Base-by-base conservation (phyloP, 768 basidiomycete species). In the Calvatia gigantea region DNA sequence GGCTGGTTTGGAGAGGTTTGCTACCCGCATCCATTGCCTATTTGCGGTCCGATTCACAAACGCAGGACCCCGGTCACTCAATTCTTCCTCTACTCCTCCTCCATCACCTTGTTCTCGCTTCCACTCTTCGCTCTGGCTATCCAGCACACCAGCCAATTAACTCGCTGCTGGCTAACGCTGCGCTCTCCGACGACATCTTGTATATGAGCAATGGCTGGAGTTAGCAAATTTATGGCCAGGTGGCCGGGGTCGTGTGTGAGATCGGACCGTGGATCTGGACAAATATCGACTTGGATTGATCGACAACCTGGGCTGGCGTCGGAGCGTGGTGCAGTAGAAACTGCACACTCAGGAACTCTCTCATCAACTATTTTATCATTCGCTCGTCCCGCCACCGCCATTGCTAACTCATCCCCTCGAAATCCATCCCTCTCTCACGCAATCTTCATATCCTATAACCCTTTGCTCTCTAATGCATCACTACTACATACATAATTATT, bases 1-100 rank as follows among this genome's bases (percentile, higher is more conserved):
- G 51, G 43, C 43, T 54, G 32, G 43, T 46, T 45, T 37, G 51
- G 42, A 53, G 41, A 53, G 19, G 42, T 54, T 54, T 54, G 52
- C 43, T 37, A 54, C 43, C 52, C 51, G 41, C 51, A 52, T 52
- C 41, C 41, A 39, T 39, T 25, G n/a, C 50, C 50, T 19, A 39
- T 32, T 43, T 32, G 44, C 52, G 52, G 52, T 54, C 52, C 52
- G 52, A n/a, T 41, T 39, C 45, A 31, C 45, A 45, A 31, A 12
- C 15, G 8, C 25, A 14, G 38, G 46, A 56, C 54, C 54, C 45
- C 47, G 33, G 21, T 15, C 29, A 49, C 38, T 42, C 12, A n/a
- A n/a, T n/a, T 7, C 32, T 11, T 19, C 7, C 41, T 15, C 19
- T 17, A 25, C 23, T 48, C 4, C 29, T 14, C 8, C 19, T 28